Conservation (phyloP, 768 basidiomycete species). For the Hebeloma cylindrosporum region DNA sequence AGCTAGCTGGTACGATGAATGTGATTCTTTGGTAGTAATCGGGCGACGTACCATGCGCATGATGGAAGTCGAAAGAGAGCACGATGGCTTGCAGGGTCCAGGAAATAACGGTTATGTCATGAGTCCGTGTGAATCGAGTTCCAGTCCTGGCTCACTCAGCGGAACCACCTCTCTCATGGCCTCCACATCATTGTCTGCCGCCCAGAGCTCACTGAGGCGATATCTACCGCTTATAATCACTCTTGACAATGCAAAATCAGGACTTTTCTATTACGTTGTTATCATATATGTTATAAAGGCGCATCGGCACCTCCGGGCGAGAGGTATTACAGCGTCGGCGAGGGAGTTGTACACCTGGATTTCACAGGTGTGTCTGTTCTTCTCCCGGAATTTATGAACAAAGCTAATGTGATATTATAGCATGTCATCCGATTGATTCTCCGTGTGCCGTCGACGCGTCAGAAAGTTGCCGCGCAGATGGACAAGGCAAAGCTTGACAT, state of each 20-base stretch:
- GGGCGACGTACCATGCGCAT: conserved; percentile 28
- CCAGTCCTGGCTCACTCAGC: neutral
- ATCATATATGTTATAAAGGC: conserved; percentile 50
- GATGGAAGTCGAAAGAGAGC: conserved; percentile 16
- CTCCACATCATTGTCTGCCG: conserved; percentile 15
- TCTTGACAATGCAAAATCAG: conserved; percentile 53
- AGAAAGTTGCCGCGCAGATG: conserved; percentile 65
- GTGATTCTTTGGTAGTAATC: conserved; percentile 6
- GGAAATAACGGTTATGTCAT: conserved; percentile 5
- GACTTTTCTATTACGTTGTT: conserved; percentile 60
- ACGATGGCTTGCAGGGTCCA: neutral
- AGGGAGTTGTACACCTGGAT: conserved; percentile 55
- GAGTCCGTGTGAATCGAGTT: conserved; percentile 1
- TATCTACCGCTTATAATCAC: conserved; percentile 19
- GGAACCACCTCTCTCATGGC: conserved; percentile 17
- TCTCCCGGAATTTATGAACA: too few relatives aligned
- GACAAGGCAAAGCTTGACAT: conserved; percentile 63
- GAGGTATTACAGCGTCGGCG: conserved; percentile 50
- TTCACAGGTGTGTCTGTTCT: conserved; percentile 40
- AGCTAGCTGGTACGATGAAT: conserved; percentile 42
- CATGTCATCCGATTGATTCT: conserved; percentile 55
- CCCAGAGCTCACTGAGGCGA: conserved; percentile 16
- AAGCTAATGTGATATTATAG: too few relatives aligned
- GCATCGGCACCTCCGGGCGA: conserved; percentile 62
- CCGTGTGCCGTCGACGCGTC: conserved; percentile 57